These are phyloP conservation scores for Gastroboletus turbinatus DNA, from an alignment of 1,284 basidiomycete genomes.

Conservation along the genomic window DNA sequence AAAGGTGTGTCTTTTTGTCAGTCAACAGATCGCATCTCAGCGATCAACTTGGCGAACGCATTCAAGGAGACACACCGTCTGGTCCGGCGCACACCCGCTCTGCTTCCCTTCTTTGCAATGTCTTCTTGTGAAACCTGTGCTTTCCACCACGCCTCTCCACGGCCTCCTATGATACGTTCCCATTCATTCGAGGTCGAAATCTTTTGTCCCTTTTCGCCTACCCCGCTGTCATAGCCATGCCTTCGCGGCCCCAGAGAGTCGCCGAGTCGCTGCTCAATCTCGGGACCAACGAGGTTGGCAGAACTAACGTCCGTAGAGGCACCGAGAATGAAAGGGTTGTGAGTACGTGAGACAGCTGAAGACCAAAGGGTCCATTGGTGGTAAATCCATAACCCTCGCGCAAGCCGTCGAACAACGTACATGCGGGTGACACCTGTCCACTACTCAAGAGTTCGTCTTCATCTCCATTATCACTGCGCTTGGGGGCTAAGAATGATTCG, in stretches of 20 bases:
- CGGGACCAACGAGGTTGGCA: slow-evolving; percentile 34
- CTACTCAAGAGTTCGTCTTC: slow-evolving; percentile 70
- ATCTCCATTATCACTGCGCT: slow-evolving; percentile 40
- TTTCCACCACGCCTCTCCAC: slow-evolving; percentile 28
- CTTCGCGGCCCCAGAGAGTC: slow-evolving; percentile 6
- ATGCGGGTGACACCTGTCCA: slow-evolving; percentile 68
- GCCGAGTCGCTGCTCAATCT: slow-evolving; percentile 15
- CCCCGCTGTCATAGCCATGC: slow-evolving; percentile 1
- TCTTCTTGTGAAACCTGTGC: slow-evolving; percentile 13
- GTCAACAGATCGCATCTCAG: slow-evolving; percentile 8
- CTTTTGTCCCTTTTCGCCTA: slow-evolving; percentile 28
- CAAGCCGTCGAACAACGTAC: slow-evolving; percentile 39
- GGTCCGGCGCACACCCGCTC: neutral
- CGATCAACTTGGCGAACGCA: neutral
- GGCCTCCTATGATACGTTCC: slow-evolving; percentile 22
- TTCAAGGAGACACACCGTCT: slow-evolving; percentile 19
- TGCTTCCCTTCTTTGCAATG: slow-evolving; percentile 2
- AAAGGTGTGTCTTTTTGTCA: slow-evolving; percentile 57
- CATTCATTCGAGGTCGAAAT: slow-evolving; percentile 55
- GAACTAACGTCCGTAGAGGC: slow-evolving; percentile 42
- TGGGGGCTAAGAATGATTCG: neutral
- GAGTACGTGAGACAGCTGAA: slow-evolving; percentile 39
- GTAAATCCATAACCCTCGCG: slow-evolving; percentile 9
- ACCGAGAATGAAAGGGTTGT: slow-evolving; percentile 44
- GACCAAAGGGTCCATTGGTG: neutral